Percentiles rank a stretch among this genome's conserved stretches.
These are phyloP conservation scores for Taphrina confusa DNA, from an alignment of 1,139 yeast species.

Conservation along the genomic window DNA sequence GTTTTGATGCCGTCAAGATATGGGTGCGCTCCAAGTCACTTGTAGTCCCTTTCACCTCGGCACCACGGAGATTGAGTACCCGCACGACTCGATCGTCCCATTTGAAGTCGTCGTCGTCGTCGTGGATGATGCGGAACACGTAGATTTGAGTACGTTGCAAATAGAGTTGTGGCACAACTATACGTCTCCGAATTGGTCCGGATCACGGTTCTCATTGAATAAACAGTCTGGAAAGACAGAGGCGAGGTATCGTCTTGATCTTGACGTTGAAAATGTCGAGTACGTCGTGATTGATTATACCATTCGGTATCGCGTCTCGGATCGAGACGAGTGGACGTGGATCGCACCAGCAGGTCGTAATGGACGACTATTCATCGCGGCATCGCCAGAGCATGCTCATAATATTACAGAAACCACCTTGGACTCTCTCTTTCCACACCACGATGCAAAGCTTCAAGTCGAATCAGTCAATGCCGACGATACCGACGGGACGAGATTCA, in stretches of 20 bases:
- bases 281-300: not conserved
- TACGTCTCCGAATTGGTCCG: not conserved
- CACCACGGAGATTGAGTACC: not conserved
- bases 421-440: not conserved
- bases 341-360: not conserved
- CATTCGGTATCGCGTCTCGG: not conserved
- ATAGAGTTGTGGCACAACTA: not conserved
- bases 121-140: too few relatives aligned
- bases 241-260: not conserved
- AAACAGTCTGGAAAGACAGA: not conserved
- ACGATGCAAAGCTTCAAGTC: not conserved
- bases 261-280: not conserved
- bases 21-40: not conserved
- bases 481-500: not conserved
- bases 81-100: not conserved
- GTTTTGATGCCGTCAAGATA: too few relatives aligned
- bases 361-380: not conserved
- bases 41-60: constrained; percentile 11
- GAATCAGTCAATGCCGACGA: not conserved
- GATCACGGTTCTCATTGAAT: not conserved
- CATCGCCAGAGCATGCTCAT: not conserved
- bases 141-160: not conserved
- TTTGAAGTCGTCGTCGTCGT: not conserved
- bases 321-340: not conserved
- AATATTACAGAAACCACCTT: not conserved